Evolutionary conservation across 1,284 basidiomycete genomes (phyloP), one percentile per base, ranked within the genome.

Genomic region (Gomphus sp.): DNA sequence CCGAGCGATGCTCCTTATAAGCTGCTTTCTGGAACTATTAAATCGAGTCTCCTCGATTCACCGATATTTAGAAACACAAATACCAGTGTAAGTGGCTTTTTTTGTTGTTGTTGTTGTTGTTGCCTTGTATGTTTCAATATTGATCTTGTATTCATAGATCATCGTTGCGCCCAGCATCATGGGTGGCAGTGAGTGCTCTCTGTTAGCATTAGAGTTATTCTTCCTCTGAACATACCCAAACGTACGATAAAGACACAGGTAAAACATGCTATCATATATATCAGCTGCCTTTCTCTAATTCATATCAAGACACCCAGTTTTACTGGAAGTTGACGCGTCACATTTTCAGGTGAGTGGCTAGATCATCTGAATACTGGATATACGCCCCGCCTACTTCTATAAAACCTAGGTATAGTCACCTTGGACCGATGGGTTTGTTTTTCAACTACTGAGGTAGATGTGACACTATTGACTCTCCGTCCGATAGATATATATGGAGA

Each of bases 141-240:
- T 14, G 18, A 62, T 48, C 55, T 55, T 11, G 55, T 45, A 44
- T 36, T 56, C 10, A 51, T 45, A 72, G 25, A 68, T 75, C n/a
- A 67, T 75, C 36, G 76, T 84, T 0, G 73, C 74, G 22, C 77
- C 84, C 3, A 73, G 73, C 0, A 74, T 81, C 22, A 80, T 81
- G 78, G 73, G 75, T 18, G 80, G 77, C 51, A 59, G 58, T 70
- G 70, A 66, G 74, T 70, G 7, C 16, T 36, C 47, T 31, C 36
- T 33, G 33, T 10, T 50, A 1, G 6, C 22, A 6, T 52, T 1
- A 18, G 9, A 22, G 1, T 39, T 39, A 11, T 39, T 4, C 10
- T 9, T 2, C 51, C 51, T 33, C 51, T 52, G 16, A 37, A 36
- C 9, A 33, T 5, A 37, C 12, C 36, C 36, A 52, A 39, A 39